Conservation (phyloP, 768 basidiomycete species). For the Asterophora lycoperdoides region DNA sequence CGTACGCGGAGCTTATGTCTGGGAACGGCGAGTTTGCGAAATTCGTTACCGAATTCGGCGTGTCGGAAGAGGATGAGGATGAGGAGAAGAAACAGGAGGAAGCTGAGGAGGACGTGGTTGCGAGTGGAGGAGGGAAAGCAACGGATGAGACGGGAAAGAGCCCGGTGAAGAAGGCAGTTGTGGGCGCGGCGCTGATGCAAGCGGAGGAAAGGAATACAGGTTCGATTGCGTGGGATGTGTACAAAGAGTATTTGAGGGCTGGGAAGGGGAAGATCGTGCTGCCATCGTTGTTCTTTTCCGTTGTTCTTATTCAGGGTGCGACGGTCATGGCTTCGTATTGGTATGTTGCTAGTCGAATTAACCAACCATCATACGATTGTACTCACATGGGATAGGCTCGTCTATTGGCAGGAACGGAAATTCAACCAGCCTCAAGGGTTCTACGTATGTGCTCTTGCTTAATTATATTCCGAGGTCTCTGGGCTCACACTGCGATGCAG, state of each 20-base stretch:
- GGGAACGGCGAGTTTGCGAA: slow-evolving; percentile 64
- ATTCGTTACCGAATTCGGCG: slow-evolving; percentile 75
- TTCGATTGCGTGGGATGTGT: slow-evolving; percentile 52
- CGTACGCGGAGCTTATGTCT: slow-evolving; percentile 67
- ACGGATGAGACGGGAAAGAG: slow-evolving; percentile 33
- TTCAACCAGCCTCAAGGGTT: slow-evolving; percentile 61
- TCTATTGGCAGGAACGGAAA: slow-evolving; percentile 78
- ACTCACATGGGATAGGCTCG: slow-evolving; percentile 44
- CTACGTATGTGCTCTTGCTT: slow-evolving; percentile 48
- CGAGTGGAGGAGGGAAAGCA: slow-evolving; percentile 16
- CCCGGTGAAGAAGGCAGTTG: slow-evolving; percentile 33
- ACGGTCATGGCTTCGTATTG: slow-evolving; percentile 73
- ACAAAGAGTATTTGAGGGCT: slow-evolving; percentile 62
- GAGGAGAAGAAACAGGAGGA: slow-evolving; percentile 42
- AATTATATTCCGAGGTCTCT: too few relatives aligned
- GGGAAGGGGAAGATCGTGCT: slow-evolving; percentile 63
- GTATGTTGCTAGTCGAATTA: slow-evolving; percentile 33
- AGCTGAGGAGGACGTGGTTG: slow-evolving; percentile 33
- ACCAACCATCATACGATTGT: background rate
- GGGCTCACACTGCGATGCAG: slow-evolving; percentile 29
- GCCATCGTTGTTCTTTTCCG: slow-evolving; percentile 57
- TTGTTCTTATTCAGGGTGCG: slow-evolving; percentile 65
- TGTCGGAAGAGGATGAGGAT: slow-evolving; percentile 53
- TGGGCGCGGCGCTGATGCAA: slow-evolving; percentile 67
- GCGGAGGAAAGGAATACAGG: slow-evolving; percentile 80